Percentiles rank a stretch among this genome's conserved stretches.
phyloP scores from a whole-genome alignment of 257 asterid genomes.

The Salvia miltiorrhiza region DNA sequence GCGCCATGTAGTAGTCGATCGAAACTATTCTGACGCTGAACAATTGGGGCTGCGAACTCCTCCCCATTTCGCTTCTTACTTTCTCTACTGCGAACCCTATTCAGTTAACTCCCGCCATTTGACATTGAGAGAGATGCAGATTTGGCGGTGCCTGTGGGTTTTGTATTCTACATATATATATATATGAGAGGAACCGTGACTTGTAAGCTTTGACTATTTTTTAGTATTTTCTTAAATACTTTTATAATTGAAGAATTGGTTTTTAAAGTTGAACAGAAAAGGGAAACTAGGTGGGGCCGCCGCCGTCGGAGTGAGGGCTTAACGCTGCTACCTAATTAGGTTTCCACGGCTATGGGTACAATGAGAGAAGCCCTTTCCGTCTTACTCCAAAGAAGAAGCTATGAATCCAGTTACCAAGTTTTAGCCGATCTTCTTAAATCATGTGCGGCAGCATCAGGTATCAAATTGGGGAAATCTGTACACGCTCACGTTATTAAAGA shows the following conservation, averaged over 20 bases:
- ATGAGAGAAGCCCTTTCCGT: conserved; percentile 41
- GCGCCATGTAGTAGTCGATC: conserved; percentile 73
- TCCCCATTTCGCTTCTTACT: conserved; percentile 45
- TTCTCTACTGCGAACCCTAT: neutral
- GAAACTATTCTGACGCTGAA: conserved; percentile 85
- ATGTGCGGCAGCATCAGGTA: conserved; percentile 46
- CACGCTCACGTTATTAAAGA: conserved; percentile 57
- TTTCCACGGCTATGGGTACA: conserved; percentile 10
- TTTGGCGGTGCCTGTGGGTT: conserved; percentile 16
- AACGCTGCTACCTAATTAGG: neutral
- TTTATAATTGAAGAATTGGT: too few relatives aligned
- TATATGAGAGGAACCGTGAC: neutral
- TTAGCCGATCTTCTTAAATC: conserved; percentile 55
- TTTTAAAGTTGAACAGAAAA: neutral
- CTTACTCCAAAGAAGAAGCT: conserved; percentile 33
- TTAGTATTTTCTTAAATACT: neutral
- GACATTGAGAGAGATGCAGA: neutral
- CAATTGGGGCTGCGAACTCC: conserved; percentile 41
- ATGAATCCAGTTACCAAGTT: conserved; percentile 37
- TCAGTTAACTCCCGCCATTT: conserved; percentile 10
- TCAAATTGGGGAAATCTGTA: conserved; percentile 47
- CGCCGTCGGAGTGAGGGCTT: neutral
- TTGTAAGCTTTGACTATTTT: neutral
- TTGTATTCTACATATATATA: neutral
- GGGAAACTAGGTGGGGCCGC: neutral